Conservation (phyloP, 768 basidiomycete genomes). For the Leccinum olivaceopallidum region DNA sequence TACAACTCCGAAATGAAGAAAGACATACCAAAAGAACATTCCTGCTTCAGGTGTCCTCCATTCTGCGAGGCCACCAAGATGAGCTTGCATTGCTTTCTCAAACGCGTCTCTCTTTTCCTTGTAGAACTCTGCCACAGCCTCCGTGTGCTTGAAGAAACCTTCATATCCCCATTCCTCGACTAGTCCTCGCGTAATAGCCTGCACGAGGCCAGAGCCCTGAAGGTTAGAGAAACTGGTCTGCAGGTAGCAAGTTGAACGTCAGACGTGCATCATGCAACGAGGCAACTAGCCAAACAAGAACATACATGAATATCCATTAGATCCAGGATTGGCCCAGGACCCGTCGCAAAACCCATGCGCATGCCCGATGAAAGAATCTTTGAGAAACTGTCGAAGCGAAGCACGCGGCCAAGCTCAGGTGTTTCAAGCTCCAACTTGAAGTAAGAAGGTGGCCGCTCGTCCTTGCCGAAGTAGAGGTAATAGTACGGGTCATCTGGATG, state of each 20-base stretch:
- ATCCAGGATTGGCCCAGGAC: constrained; percentile 64
- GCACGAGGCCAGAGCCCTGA: constrained; percentile 63
- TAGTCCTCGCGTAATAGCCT: constrained; percentile 59
- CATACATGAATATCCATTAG: constrained; percentile 72
- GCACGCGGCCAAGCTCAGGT: constrained; percentile 70
- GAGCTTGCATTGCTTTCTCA: constrained; percentile 68
- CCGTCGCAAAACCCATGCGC: constrained; percentile 79
- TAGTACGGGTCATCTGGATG: constrained; percentile 75
- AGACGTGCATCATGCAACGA: constrained; percentile 13
- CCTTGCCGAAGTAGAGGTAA: constrained; percentile 72
- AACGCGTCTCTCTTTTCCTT: constrained; percentile 74
- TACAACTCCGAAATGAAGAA: constrained; percentile 9
- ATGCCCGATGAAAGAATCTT: constrained; percentile 80
- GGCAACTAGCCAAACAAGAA: constrained; percentile 19
- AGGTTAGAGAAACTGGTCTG: constrained; percentile 70
- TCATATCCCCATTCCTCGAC: constrained; percentile 74
- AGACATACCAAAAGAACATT: constrained; percentile 84
- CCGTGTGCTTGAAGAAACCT: constrained; percentile 70
- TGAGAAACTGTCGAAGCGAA: constrained; percentile 89
- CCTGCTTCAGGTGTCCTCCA: constrained; percentile 74
- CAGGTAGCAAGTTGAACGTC: constrained; percentile 6
- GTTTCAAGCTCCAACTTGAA: constrained; percentile 75
- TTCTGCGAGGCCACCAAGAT: constrained; percentile 77
- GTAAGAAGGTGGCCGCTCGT: constrained; percentile 70
- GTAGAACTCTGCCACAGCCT: constrained; percentile 72